Evolutionary conservation across 2,329 filamentous ascomycete species (phyloP), one percentile per base, ranked within the genome.

Genomic region (Corinectria fuckeliana): DNA sequence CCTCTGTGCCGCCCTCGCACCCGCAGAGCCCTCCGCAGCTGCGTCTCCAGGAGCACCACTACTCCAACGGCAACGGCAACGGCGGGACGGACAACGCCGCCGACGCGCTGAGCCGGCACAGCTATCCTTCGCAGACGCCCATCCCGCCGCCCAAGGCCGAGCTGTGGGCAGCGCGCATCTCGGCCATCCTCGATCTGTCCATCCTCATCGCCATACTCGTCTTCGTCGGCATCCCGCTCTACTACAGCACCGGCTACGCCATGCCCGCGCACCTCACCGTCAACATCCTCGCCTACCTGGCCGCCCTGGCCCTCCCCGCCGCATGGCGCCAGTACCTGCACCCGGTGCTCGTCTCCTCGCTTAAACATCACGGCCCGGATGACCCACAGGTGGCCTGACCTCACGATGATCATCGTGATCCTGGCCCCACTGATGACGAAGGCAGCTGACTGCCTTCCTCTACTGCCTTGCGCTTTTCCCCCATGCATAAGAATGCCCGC

Each of bases 311-410:
- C 0, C 69, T 87, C 9, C 82, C 85, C 0, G 69, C 76, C 0
- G 71, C 64, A 2, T 86, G 81, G 78, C 75, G 77, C 18, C 79
- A 80, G 39, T 81, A 84, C 63, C 75, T 88, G 3, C 85, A 88
- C 68, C 85, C 85, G 0, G 84, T 88, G 1, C 74, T 88, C 3
- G 79, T 85, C 7, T 82, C 83, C 1, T 83, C 85, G 1, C 76
- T 82, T n/a, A n/a, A n/a, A n/a, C n/a, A n/a, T n/a, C n/a, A n/a
- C n/a, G n/a, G n/a, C n/a, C n/a, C n/a, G n/a, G n/a, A n/a, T n/a
- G n/a, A n/a, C n/a, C n/a, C n/a, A n/a, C n/a, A n/a, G n/a, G n/a
- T n/a, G n/a, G n/a, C n/a, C n/a, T n/a, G n/a, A n/a, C n/a, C n/a
- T n/a, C n/a, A n/a, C n/a, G n/a, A n/a, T n/a, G n/a, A n/a, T n/a